A percentile compares a stretch with the other conserved stretches of the same genome.
Conservation (phyloP, 768 basidiomycete species). For the Cystoderma amianthinum region DNA sequence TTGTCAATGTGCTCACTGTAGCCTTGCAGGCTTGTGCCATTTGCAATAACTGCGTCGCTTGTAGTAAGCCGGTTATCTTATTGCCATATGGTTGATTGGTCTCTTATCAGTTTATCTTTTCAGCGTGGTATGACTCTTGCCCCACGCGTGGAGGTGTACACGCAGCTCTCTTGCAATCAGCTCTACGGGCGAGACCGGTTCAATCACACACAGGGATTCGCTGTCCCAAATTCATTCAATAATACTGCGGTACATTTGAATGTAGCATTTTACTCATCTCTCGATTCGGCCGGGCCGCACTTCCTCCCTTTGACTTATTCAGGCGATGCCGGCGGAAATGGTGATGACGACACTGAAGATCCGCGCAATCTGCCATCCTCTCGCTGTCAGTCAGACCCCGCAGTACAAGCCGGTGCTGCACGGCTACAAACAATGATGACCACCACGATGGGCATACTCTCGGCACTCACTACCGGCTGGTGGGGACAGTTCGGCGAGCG, state of each 20-base stretch:
- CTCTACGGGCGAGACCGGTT: constrained; percentile 36
- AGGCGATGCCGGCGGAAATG: constrained; percentile 9
- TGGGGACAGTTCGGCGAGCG: constrained; percentile 85
- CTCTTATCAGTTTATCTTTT: too few relatives aligned
- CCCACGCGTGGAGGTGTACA: constrained; percentile 75
- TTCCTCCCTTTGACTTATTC: constrained; percentile 11
- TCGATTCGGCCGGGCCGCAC: constrained; percentile 17
- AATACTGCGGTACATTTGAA: background rate
- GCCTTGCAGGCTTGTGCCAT: constrained; percentile 64
- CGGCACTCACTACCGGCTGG: constrained; percentile 81
- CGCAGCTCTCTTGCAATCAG: constrained; percentile 65
- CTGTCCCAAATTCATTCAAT: background rate
- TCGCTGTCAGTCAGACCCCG: constrained; percentile 36
- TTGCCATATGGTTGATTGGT: constrained; percentile 2
- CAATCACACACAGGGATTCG: constrained; percentile 25
- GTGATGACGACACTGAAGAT: constrained; percentile 25
- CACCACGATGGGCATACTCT: constrained; percentile 71
- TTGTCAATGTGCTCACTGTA: too few relatives aligned
- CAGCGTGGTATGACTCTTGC: constrained; percentile 84
- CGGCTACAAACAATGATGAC: constrained; percentile 72
- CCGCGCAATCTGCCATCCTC: constrained; percentile 27
- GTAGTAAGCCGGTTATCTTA: constrained; percentile 34
- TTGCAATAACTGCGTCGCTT: constrained; percentile 59
- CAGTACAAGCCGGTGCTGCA: constrained; percentile 66
- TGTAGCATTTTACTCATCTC: constrained; percentile 4